Conservation (phyloP, 768 basidiomycete genomes). For the Naganishia randhawae region DNA sequence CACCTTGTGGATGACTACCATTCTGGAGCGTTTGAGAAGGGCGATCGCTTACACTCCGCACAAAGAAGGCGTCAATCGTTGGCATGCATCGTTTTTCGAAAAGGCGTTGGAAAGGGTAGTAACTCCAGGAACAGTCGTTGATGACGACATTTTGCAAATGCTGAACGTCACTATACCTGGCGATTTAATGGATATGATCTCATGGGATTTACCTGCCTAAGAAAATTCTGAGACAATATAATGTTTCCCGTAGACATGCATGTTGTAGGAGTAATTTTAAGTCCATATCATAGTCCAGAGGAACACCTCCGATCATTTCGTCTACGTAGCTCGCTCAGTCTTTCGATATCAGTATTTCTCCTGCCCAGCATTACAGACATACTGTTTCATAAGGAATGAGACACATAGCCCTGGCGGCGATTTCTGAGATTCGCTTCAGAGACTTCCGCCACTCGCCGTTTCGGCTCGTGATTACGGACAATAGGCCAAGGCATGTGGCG, state of each 20-base stretch:
- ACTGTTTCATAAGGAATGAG: no score
- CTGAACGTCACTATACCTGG: slow-evolving; percentile 6
- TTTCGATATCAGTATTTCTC: no score
- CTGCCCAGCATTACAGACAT: no score
- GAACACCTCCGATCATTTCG: no score
- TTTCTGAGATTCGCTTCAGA: no score
- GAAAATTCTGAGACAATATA: neutral
- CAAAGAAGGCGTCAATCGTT: slow-evolving; percentile 7
- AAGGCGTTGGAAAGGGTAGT: slow-evolving; percentile 18
- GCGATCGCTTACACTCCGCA: slow-evolving; percentile 1
- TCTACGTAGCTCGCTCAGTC: no score
- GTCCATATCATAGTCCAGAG: no score
- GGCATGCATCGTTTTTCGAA: slow-evolving; percentile 25
- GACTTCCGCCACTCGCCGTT: no score
- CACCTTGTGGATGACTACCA: slow-evolving; percentile 1
- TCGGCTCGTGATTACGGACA: no score
- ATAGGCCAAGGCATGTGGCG: no score
- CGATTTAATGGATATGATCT: slow-evolving; percentile 19
- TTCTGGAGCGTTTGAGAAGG: neutral
- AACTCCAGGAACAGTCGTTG: neutral
- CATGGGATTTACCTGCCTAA: slow-evolving; percentile 7
- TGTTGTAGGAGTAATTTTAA: neutral
- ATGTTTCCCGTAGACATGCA: neutral
- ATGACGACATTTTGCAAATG: neutral
- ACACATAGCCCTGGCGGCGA: no score